Conservation (phyloP, 2,329 filamentous ascomycete genomes). For the Microsporum audouinii region DNA sequence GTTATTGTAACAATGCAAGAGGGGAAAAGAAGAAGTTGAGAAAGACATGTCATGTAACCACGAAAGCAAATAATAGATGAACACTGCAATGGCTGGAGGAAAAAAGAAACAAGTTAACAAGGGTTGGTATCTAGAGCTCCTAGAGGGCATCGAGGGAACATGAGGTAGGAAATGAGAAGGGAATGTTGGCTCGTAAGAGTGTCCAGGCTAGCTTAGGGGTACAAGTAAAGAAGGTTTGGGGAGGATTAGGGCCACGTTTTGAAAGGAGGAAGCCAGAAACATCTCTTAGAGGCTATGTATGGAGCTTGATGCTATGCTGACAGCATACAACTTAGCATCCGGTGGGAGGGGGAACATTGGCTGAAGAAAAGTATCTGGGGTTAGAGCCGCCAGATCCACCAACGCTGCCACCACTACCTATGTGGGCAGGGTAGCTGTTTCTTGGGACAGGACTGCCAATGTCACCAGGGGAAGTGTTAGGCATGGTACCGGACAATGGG, state of each 20-base stretch:
- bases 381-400: slow-evolving; percentile 14
- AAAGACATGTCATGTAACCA: slow-evolving; percentile 1
- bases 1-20: slow-evolving; percentile 1
- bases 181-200: not conserved
- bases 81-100: slow-evolving; percentile 1
- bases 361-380: slow-evolving; percentile 25
- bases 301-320: slow-evolving; percentile 5
- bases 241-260: slow-evolving; percentile 1
- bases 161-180: not conserved
- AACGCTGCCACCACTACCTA: slow-evolving; percentile 26
- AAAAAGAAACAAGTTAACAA: not conserved
- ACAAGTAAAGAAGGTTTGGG: slow-evolving; percentile 1
- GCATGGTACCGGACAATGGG: slow-evolving; percentile 32
- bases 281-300: not conserved
- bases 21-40: not conserved
- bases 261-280: not conserved
- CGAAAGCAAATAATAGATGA: slow-evolving; percentile 1
- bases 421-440: slow-evolving; percentile 29
- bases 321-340: slow-evolving; percentile 24
- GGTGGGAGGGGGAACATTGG: slow-evolving; percentile 24
- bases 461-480: slow-evolving; percentile 47
- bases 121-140: not conserved
- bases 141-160: not conserved
- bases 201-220: slow-evolving; percentile 4
- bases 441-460: slow-evolving; percentile 56